Conservation (phyloP, 768 basidiomycete genomes). For the Naganishia friedmannii region DNA sequence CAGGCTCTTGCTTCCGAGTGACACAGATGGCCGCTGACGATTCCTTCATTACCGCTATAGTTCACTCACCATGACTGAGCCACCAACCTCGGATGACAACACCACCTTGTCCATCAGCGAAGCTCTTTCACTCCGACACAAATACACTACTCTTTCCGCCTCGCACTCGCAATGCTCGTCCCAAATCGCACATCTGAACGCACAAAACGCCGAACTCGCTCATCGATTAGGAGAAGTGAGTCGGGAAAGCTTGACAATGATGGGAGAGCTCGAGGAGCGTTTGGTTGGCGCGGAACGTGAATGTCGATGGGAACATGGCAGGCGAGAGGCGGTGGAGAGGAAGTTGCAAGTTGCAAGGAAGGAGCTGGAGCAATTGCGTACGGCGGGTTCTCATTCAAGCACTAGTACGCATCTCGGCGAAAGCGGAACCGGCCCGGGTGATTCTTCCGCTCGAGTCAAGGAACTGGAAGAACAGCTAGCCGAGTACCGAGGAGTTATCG, state of each 20-base stretch:
- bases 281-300: conserved; percentile 43
- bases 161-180: conserved; percentile 38
- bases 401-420: too few relatives aligned
- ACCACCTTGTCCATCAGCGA: conserved; percentile 34
- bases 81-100: conserved; percentile 29
- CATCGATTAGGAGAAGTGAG: conserved; percentile 35
- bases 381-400: background rate
- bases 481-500: conserved; percentile 22
- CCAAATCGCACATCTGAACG: conserved; percentile 38
- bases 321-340: conserved; percentile 39
- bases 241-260: conserved; percentile 29
- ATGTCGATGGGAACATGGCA: conserved; percentile 47
- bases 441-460: background rate
- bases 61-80: conserved; percentile 46
- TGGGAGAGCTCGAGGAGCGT: conserved; percentile 35
- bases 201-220: conserved; percentile 36
- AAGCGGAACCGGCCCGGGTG: background rate
- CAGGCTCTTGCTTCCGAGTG: too few relatives aligned
- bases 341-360: conserved; percentile 40
- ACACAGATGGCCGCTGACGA: background rate
- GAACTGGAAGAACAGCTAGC: conserved; percentile 23
- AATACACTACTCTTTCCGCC: conserved; percentile 40
- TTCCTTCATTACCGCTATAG: conserved; percentile 28
- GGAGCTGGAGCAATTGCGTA: conserved; percentile 37
- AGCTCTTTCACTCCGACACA: conserved; percentile 37